These are phyloP conservation scores for Trichocomaceae sp. DNA, from an alignment of 2,329 filamentous ascomycete species.

Conservation along the genomic window DNA sequence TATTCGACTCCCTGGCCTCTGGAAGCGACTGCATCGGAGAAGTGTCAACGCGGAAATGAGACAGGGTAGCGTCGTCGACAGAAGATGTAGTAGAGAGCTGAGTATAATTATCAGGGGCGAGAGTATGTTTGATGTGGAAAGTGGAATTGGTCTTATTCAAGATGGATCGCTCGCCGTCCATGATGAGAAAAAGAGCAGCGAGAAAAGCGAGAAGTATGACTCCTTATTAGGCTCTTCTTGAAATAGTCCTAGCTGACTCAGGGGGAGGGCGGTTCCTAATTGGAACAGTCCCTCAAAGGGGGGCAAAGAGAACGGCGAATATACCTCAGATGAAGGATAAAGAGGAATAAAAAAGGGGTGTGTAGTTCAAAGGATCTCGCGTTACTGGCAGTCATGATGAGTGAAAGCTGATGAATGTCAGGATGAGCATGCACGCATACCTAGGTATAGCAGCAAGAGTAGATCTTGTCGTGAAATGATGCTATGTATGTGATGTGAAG, in stretches of 20 bases:
- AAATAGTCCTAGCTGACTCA: not conserved
- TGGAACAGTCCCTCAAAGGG: not conserved
- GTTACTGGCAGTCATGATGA: not conserved
- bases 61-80: conserved; percentile 4
- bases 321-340: not conserved
- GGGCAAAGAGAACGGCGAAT: not conserved
- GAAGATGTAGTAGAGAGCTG: not conserved
- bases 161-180: conserved; percentile 6
- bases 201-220: not conserved
- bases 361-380: not conserved
- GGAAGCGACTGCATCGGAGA: not conserved
- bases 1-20: not conserved
- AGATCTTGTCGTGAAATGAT: not conserved
- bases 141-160: conserved; percentile 7
- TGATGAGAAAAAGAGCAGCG: not conserved
- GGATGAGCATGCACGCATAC: not conserved
- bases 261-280: not conserved
- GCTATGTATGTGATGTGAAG: not conserved
- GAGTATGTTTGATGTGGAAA: not conserved
- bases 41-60: not conserved
- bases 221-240: not conserved
- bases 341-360: not conserved
- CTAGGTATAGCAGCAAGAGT: not conserved
- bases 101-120: not conserved
- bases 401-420: not conserved